phyloP scores from a whole-genome alignment of 257 asterid species.

The Cordia subcordata region DNA sequence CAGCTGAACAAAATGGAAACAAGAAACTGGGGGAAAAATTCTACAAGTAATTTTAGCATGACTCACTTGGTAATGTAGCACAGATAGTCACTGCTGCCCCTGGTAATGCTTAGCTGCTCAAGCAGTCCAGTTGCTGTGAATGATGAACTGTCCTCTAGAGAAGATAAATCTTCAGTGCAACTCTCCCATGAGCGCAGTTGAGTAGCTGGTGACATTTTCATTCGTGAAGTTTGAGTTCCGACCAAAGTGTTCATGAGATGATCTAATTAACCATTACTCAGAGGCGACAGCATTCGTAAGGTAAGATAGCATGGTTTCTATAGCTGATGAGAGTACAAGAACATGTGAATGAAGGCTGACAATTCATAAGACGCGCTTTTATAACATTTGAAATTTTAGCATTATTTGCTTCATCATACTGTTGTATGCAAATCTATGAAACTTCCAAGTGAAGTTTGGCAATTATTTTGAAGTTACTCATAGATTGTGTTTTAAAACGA shows the following conservation, averaged over 20 bases:
- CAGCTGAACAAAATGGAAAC: too few relatives aligned
- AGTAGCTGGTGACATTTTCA: slow-evolving; percentile 36
- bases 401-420: too few relatives aligned
- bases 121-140: slow-evolving; percentile 43
- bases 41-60: background rate
- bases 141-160: slow-evolving; percentile 34
- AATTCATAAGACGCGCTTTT: too few relatives aligned
- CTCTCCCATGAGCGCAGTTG: slow-evolving; percentile 50
- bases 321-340: too few relatives aligned
- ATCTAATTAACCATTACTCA: too few relatives aligned
- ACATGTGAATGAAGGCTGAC: too few relatives aligned
- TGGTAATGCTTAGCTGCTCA: slow-evolving; percentile 58
- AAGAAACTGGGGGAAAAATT: background rate
- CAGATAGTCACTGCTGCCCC: slow-evolving; percentile 61
- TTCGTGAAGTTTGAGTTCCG: slow-evolving; percentile 38
- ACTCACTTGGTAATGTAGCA: slow-evolving; percentile 65
- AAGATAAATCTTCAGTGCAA: slow-evolving; percentile 39
- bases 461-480: too few relatives aligned
- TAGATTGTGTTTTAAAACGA: too few relatives aligned
- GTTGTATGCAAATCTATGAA: too few relatives aligned
- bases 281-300: background rate
- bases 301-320: background rate
- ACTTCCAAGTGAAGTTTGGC: too few relatives aligned
- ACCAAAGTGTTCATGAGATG: slow-evolving; percentile 28
- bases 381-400: too few relatives aligned